These are phyloP conservation scores for Corymbia calophylla DNA, from an alignment of 441 rosid genomes.

Conservation along the genomic window DNA sequence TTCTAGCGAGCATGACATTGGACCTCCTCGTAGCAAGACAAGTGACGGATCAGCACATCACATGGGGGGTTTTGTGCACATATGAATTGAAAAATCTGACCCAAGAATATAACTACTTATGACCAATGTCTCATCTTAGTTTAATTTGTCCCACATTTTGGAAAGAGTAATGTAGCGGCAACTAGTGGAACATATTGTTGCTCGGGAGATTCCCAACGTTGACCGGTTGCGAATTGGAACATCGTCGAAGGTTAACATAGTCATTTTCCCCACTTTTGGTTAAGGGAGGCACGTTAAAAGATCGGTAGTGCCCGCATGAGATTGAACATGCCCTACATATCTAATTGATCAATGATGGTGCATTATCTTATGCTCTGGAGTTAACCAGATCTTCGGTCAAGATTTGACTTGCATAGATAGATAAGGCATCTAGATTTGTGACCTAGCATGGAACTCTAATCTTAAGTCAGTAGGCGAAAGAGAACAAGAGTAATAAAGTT, in stretches of 20 bases:
- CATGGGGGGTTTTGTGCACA: neutral
- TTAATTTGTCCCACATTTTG: neutral
- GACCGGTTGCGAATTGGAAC: neutral
- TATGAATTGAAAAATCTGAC: neutral
- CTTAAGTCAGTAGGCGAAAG: neutral
- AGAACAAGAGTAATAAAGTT: neutral
- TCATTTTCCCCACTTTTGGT: neutral
- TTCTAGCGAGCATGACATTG: neutral
- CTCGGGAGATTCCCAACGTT: neutral
- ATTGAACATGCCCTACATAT: neutral
- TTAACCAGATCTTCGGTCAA: accelerated
- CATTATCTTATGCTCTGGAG: neutral
- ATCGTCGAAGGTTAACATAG: accelerated
- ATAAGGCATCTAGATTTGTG: neutral
- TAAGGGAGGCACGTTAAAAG: neutral
- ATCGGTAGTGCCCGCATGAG: neutral
- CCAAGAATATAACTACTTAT: neutral
- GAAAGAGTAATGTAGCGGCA: neutral
- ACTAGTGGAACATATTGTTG: neutral
- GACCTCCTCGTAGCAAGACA: neutral
- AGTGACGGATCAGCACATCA: neutral
- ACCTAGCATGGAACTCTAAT: accelerated
- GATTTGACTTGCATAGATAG: accelerated
- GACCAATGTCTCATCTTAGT: neutral
- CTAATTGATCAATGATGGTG: neutral